phyloP scores from a whole-genome alignment of 2,329 filamentous ascomycete species.

The Nemania serpens region DNA sequence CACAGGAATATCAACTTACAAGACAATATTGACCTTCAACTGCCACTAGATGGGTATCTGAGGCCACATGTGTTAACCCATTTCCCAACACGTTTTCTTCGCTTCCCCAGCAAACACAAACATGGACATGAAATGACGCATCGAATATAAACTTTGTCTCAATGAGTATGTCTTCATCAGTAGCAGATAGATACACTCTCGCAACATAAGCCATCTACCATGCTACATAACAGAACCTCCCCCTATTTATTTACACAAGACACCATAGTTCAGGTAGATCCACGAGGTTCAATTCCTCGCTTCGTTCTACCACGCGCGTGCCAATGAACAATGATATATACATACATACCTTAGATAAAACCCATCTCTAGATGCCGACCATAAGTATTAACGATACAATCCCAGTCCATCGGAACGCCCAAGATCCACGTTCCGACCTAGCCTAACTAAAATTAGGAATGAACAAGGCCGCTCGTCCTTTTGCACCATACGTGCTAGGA shows the following conservation, averaged over 20 bases:
- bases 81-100: neutral
- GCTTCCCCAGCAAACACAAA: neutral
- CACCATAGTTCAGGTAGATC: neutral
- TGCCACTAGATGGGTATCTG: too few relatives aligned
- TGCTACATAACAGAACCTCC: neutral
- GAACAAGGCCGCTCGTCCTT: neutral
- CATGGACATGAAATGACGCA: neutral
- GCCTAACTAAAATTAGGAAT: neutral
- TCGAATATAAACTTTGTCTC: neutral
- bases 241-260: neutral
- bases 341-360: neutral
- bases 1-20: too few relatives aligned
- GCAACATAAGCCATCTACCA: neutral
- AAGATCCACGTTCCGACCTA: neutral
- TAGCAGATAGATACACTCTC: neutral
- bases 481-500: neutral
- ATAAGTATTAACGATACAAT: neutral
- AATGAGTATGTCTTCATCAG: neutral
- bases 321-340: neutral
- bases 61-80: too few relatives aligned
- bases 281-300: neutral
- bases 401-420: neutral
- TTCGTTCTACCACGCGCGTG: neutral
- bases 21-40: too few relatives aligned
- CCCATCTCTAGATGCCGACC: neutral